These are phyloP conservation scores for Lizonia empirigonia DNA, from an alignment of 2,329 filamentous ascomycete species.

Conservation along the genomic window DNA sequence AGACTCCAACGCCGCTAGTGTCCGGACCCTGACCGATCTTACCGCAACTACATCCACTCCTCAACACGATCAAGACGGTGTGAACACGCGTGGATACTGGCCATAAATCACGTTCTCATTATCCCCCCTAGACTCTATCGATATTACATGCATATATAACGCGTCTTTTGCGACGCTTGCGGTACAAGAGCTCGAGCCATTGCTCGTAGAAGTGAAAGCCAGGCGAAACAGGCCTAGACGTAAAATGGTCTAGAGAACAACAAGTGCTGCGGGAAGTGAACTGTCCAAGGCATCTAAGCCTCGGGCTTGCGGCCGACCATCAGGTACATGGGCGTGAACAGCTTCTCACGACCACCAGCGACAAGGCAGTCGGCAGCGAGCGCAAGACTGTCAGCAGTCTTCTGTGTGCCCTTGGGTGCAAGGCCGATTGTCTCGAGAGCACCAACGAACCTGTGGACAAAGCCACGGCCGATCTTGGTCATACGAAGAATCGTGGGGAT, in stretches of 20 bases:
- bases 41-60: neutral
- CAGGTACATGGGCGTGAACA: constrained; percentile 99
- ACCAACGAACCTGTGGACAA: constrained; percentile 79
- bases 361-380: constrained; percentile 83
- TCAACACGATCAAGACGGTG: constrained; percentile 3
- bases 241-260: constrained; percentile 31
- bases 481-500: constrained; percentile 84
- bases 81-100: neutral
- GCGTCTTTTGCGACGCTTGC: constrained; percentile 21
- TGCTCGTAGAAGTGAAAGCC: constrained; percentile 24
- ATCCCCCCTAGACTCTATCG: constrained; percentile 23
- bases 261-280: constrained; percentile 13
- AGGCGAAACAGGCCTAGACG: constrained; percentile 13
- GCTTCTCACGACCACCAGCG: constrained; percentile 81
- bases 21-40: constrained; percentile 4
- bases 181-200: constrained; percentile 23
- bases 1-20: too few species aligned
- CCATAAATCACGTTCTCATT: constrained; percentile 30
- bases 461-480: constrained; percentile 79
- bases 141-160: constrained; percentile 38
- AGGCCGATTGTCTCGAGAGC: constrained; percentile 74
- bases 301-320: constrained; percentile 89
- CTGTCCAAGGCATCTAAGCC: constrained; percentile 27
- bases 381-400: constrained; percentile 90
- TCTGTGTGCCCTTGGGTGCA: constrained; percentile 83